These are phyloP conservation scores for Aureobasidium lini DNA, from an alignment of 2,329 filamentous ascomycete species.

Conservation along the genomic window DNA sequence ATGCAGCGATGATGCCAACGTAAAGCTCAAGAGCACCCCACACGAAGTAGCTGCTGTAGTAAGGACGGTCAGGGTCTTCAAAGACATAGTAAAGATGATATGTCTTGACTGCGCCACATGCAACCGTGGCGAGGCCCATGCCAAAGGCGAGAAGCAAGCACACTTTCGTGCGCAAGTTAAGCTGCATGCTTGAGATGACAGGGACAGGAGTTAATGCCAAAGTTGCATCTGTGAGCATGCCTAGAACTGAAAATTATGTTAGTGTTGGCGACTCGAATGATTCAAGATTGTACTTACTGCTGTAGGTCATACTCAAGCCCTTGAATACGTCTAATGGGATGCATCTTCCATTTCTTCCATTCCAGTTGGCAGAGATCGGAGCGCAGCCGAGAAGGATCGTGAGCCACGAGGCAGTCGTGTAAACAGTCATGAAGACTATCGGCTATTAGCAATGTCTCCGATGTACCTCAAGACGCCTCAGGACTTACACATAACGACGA, in stretches of 20 bases:
- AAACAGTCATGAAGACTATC: constrained; percentile 35
- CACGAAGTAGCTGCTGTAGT: constrained; percentile 34
- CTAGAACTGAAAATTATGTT: constrained; percentile 24
- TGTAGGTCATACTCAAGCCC: constrained; percentile 42
- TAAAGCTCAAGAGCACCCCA: constrained; percentile 41
- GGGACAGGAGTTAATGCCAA: constrained; percentile 38
- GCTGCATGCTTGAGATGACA: constrained; percentile 36
- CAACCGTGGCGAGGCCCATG: constrained; percentile 35
- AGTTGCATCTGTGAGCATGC: constrained; percentile 34
- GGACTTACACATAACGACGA: constrained; percentile 36
- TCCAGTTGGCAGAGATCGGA: constrained; percentile 40
- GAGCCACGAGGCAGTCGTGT: constrained; percentile 37
- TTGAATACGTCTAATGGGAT: constrained; percentile 34
- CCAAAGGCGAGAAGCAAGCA: constrained; percentile 31
- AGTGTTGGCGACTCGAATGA: constrained; percentile 15
- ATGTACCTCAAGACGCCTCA: background rate
- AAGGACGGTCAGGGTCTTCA: constrained; percentile 29
- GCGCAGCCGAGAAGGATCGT: constrained; percentile 43
- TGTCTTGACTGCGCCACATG: constrained; percentile 37
- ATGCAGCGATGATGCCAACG: constrained; percentile 38
- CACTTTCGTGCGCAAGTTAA: constrained; percentile 36
- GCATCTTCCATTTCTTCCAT: constrained; percentile 34
- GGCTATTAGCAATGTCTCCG: constrained; percentile 15
- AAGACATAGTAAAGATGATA: constrained; percentile 32
- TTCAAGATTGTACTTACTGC: constrained; percentile 22